phyloP scores from a whole-genome alignment of 2,329 filamentous ascomycete genomes.

The Scedosporium aurantiacum region DNA sequence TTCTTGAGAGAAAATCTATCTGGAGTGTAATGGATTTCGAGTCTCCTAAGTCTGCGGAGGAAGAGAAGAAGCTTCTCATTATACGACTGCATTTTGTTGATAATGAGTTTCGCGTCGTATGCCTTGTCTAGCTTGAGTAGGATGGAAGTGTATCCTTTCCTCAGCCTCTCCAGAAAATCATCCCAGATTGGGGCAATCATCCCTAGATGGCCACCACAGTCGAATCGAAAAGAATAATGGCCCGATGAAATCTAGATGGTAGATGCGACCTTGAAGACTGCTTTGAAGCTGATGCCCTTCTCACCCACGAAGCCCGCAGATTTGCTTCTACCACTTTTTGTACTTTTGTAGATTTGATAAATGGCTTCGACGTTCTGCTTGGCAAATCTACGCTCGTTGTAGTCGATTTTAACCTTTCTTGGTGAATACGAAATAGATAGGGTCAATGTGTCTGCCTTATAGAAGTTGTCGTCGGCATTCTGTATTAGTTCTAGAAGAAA shows the following conservation, averaged over 20 bases:
- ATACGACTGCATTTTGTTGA: slow-evolving; percentile 13
- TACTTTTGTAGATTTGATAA: slow-evolving; percentile 20
- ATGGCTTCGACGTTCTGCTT: slow-evolving; percentile 21
- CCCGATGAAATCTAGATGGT: slow-evolving; percentile 19
- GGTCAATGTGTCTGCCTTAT: slow-evolving; percentile 9
- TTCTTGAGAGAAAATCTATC: not conserved
- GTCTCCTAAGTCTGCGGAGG: slow-evolving; percentile 16
- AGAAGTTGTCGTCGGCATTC: slow-evolving; percentile 30
- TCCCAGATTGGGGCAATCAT: slow-evolving; percentile 23
- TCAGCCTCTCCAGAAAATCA: slow-evolving; percentile 14
- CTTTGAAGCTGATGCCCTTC: slow-evolving; percentile 25
- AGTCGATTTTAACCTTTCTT: slow-evolving; percentile 18
- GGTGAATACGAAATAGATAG: slow-evolving; percentile 6
- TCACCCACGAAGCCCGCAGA: slow-evolving; percentile 20
- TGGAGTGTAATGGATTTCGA: slow-evolving; percentile 12
- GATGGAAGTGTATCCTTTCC: slow-evolving; percentile 12
- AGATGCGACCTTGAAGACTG: slow-evolving; percentile 20
- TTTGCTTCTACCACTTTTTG: slow-evolving; percentile 15
- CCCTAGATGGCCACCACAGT: slow-evolving; percentile 17
- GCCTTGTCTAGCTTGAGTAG: slow-evolving; percentile 8
- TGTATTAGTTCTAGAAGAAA: slow-evolving; percentile 29
- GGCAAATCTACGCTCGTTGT: slow-evolving; percentile 22
- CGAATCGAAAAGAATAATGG: slow-evolving; percentile 21
- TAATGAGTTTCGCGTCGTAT: slow-evolving; percentile 7
- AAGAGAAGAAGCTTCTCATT: slow-evolving; percentile 19